Conservation (phyloP, 192 early-diverging fungal genomes). For the Gryganskiella cystojenkinii region DNA sequence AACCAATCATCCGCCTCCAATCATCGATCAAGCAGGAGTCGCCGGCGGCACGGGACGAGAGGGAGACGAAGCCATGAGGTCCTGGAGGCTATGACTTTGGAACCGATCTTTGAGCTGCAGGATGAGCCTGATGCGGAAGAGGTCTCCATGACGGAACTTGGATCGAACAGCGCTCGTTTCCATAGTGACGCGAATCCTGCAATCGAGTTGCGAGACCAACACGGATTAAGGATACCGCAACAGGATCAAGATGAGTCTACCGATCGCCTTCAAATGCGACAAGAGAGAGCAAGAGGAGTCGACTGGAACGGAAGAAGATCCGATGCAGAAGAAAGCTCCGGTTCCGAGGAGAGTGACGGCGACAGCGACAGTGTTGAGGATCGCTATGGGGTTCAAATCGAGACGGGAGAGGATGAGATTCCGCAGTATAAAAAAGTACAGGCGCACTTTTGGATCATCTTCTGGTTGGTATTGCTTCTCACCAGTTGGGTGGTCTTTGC, state of each 20-base stretch:
- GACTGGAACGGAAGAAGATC: neutral
- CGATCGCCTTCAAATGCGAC: neutral
- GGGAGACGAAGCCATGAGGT: conserved; percentile 51
- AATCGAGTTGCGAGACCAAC: neutral
- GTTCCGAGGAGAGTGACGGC: neutral
- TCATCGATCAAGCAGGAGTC: conserved; percentile 8
- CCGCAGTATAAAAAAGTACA: conserved; percentile 32
- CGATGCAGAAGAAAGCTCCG: neutral
- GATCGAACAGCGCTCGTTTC: neutral
- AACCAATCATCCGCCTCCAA: too few relatives aligned
- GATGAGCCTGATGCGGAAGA: conserved; percentile 45
- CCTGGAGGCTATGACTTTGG: conserved; percentile 37
- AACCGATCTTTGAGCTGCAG: conserved; percentile 41
- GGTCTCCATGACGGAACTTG: conserved; percentile 36
- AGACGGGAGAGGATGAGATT: conserved; percentile 43
- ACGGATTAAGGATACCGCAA: neutral
- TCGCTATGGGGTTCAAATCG: conserved; percentile 48
- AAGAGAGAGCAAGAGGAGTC: neutral
- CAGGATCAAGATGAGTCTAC: too few relatives aligned
- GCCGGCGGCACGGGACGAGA: too few relatives aligned
- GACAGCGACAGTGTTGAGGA: conserved; percentile 39
- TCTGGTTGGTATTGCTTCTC: conserved; percentile 31
- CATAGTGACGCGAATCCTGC: neutral
- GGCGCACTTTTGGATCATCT: conserved; percentile 46
- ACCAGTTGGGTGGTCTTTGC: conserved; percentile 44